A percentile compares a stretch with the other conserved stretches of the same genome.
These are phyloP conservation scores for Aspergillus nidulans DNA, from an alignment of 495 filamentous ascomycete species.

Conservation along the genomic window DNA sequence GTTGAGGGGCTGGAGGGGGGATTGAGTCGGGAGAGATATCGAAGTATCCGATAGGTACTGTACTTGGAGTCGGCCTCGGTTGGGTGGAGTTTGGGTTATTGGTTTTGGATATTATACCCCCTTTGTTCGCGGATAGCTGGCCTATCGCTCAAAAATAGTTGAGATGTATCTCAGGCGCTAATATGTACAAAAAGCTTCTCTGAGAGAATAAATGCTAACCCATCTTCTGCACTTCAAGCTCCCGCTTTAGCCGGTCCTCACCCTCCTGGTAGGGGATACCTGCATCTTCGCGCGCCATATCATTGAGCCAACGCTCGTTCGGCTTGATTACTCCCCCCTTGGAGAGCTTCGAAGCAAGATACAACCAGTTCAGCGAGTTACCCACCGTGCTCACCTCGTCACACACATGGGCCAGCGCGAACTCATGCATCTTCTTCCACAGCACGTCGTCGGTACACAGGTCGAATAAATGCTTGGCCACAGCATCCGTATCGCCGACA, in stretches of 20 bases:
- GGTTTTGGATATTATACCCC: constrained; percentile 4
- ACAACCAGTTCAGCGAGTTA: constrained; percentile 74
- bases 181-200: background rate
- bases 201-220: constrained; percentile 11
- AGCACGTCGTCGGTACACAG: constrained; percentile 63
- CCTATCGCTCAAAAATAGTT: background rate
- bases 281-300: constrained; percentile 69
- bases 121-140: background rate
- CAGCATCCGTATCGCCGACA: constrained; percentile 65
- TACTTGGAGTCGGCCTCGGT: background rate
- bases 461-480: constrained; percentile 64
- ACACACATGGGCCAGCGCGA: constrained; percentile 61
- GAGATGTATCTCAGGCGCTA: background rate
- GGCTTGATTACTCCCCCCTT: constrained; percentile 46
- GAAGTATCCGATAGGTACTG: constrained; percentile 29
- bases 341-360: constrained; percentile 61
- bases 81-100: background rate
- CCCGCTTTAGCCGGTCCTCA: constrained; percentile 57
- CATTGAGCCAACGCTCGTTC: constrained; percentile 65
- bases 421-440: constrained; percentile 64
- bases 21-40: constrained; percentile 45
- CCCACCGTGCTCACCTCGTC: constrained; percentile 84
- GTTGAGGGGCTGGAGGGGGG: constrained; percentile 47
- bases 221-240: constrained; percentile 32
- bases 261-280: constrained; percentile 52